These are phyloP conservation scores for Micromonas commoda DNA, from an alignment of 139 green algal genomes.

Conservation along the genomic window DNA sequence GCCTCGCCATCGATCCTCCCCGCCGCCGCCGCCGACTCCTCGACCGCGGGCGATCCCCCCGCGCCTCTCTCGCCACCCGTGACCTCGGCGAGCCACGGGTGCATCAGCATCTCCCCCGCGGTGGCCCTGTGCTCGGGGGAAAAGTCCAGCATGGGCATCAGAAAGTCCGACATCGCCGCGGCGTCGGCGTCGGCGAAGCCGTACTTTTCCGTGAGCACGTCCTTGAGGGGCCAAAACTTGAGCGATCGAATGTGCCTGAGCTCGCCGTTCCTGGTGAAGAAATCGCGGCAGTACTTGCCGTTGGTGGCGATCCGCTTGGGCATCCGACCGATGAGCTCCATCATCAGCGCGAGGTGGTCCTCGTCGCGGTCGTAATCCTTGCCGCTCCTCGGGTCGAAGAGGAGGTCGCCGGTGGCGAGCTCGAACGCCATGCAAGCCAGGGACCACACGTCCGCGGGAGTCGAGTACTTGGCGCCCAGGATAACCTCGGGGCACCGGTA, in stretches of 20 bases:
- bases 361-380: conserved; percentile 79
- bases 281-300: conserved; percentile 73
- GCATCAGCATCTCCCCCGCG: conserved; percentile 69
- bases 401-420: conserved; percentile 91
- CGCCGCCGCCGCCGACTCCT: no score
- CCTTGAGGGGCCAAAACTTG: conserved; percentile 80
- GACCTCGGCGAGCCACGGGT: conserved; percentile 74
- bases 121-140: conserved; percentile 70
- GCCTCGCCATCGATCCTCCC: no score
- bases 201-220: conserved; percentile 92
- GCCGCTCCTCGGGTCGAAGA: conserved; percentile 84
- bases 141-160: conserved; percentile 88
- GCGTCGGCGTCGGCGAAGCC: conserved; percentile 70
- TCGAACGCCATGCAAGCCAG: conserved; percentile 96
- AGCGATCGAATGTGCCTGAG: conserved; percentile 88
- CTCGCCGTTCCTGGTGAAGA: conserved; percentile 82
- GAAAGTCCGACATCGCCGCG: conserved; percentile 64
- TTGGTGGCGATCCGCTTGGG: conserved; percentile 60
- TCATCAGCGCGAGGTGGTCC: conserved; percentile 96
- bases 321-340: conserved; percentile 85
- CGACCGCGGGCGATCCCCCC: no score
- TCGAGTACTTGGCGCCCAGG: conserved; percentile 74
- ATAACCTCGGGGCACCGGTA: conserved; percentile 87
- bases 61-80: neutral
- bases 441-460: conserved; percentile 90